Evolutionary conservation across 495 filamentous ascomycete species (phyloP), one percentile per base, ranked within the genome.

Genomic region (Aspergillus bridgeri): DNA sequence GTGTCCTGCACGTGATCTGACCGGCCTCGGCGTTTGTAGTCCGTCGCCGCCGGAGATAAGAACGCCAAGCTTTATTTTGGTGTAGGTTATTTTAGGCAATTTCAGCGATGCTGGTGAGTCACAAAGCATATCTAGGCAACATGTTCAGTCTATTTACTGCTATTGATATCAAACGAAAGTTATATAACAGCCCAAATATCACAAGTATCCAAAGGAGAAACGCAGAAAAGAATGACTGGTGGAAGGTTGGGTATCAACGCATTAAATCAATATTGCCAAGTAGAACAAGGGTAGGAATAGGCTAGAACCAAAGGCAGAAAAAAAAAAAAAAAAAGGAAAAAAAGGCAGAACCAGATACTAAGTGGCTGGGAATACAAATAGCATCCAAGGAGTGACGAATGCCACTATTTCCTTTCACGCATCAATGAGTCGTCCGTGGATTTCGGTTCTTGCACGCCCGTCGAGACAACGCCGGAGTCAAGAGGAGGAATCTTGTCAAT

Each of bases 401-500:
- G 8, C 3, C 6, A n/a, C 21, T 47, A 56, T 42, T 56, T 56
- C 25, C 70, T 63, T 52, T 70, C 69, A 21, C 68, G 70, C 23
- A 69, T 47, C 15, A 46, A 48, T 29, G 63, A 59, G 18, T 65
- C 54, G 5, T 38, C 47, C 27, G 43, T 29, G 18, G 21, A 21
- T 18, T 49, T 43, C 18, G 46, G 38, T 5, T 65, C 57, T 20
- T 57, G 43, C 11, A 65, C 60, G 27, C 67, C 74, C 44, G 68
- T 72, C 17, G 69, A 64, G 27, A 61, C 65, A 15, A 56, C 60
- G 15, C 48, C 54, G 21, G 71, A 53, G 65, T 79, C 76, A 33
- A 79, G 65, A 43, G 70, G 69, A 19, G 75, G 76, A 43, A 79
- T 76, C 19, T 68, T 65, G 43, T 79, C 76, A 45, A 79, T 60